Conservation (phyloP, 306 rosid genomes). For the Carpinus viminea region DNA sequence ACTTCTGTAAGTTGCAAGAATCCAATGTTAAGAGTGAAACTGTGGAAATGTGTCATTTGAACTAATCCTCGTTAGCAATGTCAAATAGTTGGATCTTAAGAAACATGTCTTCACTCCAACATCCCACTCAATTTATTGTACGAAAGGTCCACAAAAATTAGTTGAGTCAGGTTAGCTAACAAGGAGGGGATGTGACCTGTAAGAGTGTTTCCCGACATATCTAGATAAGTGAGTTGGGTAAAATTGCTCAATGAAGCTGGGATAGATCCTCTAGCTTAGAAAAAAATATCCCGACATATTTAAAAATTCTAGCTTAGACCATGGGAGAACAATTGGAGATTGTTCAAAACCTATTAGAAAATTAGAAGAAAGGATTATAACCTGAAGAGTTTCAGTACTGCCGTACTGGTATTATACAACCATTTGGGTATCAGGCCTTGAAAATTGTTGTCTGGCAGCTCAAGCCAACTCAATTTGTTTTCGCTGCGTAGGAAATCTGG, state of each 20-base stretch:
- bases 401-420: not conserved
- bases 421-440: conserved; percentile 42
- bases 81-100: conserved; percentile 15
- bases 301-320: no score
- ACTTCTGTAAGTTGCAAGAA: conserved; percentile 17
- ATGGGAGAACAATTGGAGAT: no score
- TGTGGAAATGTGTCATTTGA: not conserved
- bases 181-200: no score
- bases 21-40: not conserved
- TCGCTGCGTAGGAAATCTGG: conserved; percentile 27
- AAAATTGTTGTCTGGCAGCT: conserved; percentile 28
- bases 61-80: not conserved
- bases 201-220: no score
- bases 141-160: no score
- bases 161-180: no score
- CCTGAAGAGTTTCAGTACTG: not conserved
- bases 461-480: not conserved
- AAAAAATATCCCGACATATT: no score
- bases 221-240: no score
- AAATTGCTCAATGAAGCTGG: no score
- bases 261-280: no score
- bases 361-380: no score
- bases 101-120: no score
- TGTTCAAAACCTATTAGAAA: not conserved
- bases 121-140: conserved; percentile 27